phyloP scores from a whole-genome alignment of 148 eudicot genomes.

The Fagopyrum esculentum region DNA sequence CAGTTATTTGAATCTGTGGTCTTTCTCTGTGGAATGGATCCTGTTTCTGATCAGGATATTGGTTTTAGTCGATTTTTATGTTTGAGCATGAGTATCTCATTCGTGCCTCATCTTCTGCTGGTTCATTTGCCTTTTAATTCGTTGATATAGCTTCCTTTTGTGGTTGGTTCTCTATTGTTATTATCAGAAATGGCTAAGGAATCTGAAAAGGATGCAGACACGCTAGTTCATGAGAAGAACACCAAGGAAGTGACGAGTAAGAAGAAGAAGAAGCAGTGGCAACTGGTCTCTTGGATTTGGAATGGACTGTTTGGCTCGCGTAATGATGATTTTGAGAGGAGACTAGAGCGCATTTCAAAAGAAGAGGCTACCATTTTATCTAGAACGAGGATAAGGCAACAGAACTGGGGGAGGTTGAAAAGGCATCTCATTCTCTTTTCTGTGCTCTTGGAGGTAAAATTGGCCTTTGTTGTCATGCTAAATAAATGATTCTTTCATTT shows the following conservation, averaged over 20 bases:
- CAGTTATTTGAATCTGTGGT: background rate
- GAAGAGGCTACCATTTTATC: slow-evolving; percentile 61
- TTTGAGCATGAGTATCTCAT: background rate
- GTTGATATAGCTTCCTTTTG: background rate
- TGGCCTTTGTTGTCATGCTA: background rate
- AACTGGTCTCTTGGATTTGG: slow-evolving; percentile 62
- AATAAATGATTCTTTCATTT: background rate
- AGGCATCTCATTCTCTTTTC: slow-evolving; percentile 56
- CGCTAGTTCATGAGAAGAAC: slow-evolving; percentile 24
- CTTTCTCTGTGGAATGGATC: background rate
- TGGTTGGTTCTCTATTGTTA: slow-evolving; percentile 1
- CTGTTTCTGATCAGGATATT: background rate
- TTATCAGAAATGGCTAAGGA: slow-evolving; percentile 59
- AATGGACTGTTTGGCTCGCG: slow-evolving; percentile 42
- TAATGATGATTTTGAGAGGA: slow-evolving; percentile 68
- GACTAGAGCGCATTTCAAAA: slow-evolving; percentile 64
- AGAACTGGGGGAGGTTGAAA: slow-evolving; percentile 43
- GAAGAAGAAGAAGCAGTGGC: slow-evolving; percentile 38
- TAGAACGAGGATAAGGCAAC: slow-evolving; percentile 58
- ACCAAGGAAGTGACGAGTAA: slow-evolving; percentile 20
- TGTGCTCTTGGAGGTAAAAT: slow-evolving; percentile 58
- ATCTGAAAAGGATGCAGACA: slow-evolving; percentile 32
- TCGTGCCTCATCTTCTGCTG: background rate
- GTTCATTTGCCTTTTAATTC: background rate
- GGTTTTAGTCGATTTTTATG: background rate